Evolutionary conservation across 2,329 filamentous ascomycete species (phyloP), one percentile per base, ranked within the genome.

Genomic region (Laburnicola sp.): DNA sequence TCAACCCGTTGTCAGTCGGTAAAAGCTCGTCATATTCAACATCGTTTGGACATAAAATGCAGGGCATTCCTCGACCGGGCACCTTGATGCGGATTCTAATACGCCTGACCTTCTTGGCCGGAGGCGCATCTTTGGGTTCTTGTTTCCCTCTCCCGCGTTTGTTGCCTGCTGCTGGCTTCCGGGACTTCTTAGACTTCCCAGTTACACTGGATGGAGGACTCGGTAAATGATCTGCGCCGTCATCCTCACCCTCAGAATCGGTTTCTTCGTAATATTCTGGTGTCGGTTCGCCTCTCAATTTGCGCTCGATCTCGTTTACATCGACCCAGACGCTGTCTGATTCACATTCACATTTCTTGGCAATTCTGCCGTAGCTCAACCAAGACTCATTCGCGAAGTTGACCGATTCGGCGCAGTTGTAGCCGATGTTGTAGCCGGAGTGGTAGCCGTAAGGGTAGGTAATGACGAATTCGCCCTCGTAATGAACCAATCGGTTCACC

Each of bases 361-460:
- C 94, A 61, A 96, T 91, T 64, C 91, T 90, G 22, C 92, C 94
- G 78, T 94, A 97, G 44, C 95, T 88, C 39, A 99, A 77, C 94
- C 94, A 99, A 27, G 90, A 88, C 60, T 97, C 92, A 6, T 96
- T 86, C 4, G 93, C 94, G 72, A 99, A 99, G 70, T 99, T 99
- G 76, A 99, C 94, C 6, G 94, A 96, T 71, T 99, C 94, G 26
- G 94, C 94, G 74, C 94, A 99, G 71, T 99, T 99, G 77, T 99
- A 99, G 11, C 95, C 94, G 32, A 99, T 78, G 64, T 99, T 99
- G 73, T 95, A 99, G 3, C 94, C 94, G 4, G 94, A 99, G 69
- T 99, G 94, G 70, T 99, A 99, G 22, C 94, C 94, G 65, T 97
- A 99, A 0, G 94, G 94, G 69, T 96, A 99, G 0, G 94, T 99